Base-by-base conservation (phyloP, 1,139 yeast genomes). In the Debaryomycetaceae sp. region DNA sequence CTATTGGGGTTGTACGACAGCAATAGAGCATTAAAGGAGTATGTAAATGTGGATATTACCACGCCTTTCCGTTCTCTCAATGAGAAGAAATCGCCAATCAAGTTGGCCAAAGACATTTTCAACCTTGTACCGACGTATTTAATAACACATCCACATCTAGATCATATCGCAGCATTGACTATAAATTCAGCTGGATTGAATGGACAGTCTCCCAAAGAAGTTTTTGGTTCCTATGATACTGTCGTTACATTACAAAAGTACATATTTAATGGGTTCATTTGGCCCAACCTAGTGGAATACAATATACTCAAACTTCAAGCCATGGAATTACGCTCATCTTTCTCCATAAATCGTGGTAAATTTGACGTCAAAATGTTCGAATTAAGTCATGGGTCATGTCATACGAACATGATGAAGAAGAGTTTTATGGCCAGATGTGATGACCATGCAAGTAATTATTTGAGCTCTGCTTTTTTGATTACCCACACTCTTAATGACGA, bases 81-180 rank as follows among this genome's bases (percentile, higher is more conserved):
- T 6, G 30, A 33, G 28, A 26, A 35, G 5, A 31, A 30, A 8
- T 42, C 52, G 35, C 58, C 67, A 22, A 53, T 56, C 38, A 35
- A 46, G 36, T 38, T 43, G 19, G 50, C 71, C 11, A 55, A 56
- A 40, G 36, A 46, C 17, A 57, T 81, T 5, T 63, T 70, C 43
- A 56, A 66, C 17, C 52, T 61, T n/a, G 48, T 75, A 14, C 46
- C 58, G 17, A 67, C 73, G 26, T 78, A 78, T 44, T 71, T 86
- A 38, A 73, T 89, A 30, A 79, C 96, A 1, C 97, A 89, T 61
- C 80, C 94, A 0, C 97, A 89, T 59, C 58, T 88, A 40, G 97
- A 89, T 59, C 97, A 89, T 57, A 71, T 87, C 15, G 61, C 76
- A 5, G 87, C 85, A 1, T 56, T 88, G 39, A 78, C 83, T 2